A percentile compares a stretch with the other conserved stretches of the same genome.
phyloP scores from a whole-genome alignment of 495 filamentous ascomycete genomes.

The Xylaria scruposa region DNA sequence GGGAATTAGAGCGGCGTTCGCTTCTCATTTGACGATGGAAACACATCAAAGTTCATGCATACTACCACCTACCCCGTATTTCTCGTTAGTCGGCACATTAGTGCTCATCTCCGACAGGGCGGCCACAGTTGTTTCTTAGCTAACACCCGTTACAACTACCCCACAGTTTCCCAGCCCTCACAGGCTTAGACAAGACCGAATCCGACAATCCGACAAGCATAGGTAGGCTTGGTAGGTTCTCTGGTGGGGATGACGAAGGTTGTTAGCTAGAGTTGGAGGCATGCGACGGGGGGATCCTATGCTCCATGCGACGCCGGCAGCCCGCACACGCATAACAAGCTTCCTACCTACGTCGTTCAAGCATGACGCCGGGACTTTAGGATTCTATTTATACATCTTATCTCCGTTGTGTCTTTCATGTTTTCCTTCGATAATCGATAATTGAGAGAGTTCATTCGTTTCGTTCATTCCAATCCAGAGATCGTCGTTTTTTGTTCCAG shows the following conservation, averaged over 20 bases:
- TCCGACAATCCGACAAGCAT: background rate
- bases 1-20: background rate
- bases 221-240: background rate
- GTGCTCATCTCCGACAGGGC: constrained; percentile 19
- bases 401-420: background rate
- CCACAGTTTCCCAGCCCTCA: constrained; percentile 18
- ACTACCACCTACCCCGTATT: constrained; percentile 6
- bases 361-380: constrained; percentile 14
- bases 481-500: background rate
- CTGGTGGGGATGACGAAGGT: constrained; percentile 11
- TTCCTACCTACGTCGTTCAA: constrained; percentile 5
- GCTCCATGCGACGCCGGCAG: constrained; percentile 25
- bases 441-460: background rate
- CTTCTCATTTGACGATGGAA: background rate
- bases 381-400: constrained; percentile 21
- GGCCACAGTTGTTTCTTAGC: background rate
- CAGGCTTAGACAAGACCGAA: background rate
- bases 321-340: constrained; percentile 19
- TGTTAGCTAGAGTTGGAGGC: constrained; percentile 16
- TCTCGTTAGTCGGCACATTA: constrained; percentile 15
- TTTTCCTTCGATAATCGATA: background rate
- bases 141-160: constrained; percentile 1
- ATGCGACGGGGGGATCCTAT: constrained; percentile 11
- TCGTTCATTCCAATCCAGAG: background rate
- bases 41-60: constrained; percentile 11